phyloP scores from a whole-genome alignment of 495 filamentous ascomycete genomes.

The Tetracladium marchalianum region DNA sequence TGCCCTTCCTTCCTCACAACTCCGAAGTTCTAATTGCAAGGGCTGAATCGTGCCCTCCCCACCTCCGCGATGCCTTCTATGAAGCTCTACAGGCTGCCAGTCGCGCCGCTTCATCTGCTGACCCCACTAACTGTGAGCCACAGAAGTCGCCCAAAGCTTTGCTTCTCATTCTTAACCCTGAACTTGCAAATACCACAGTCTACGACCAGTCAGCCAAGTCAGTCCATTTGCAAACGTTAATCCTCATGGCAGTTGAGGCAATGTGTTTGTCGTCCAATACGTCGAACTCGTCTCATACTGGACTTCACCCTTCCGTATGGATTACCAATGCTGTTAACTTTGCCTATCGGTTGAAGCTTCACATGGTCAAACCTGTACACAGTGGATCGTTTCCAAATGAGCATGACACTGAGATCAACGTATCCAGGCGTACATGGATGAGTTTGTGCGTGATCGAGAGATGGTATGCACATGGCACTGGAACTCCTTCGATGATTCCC shows the following conservation, averaged over 20 bases:
- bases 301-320: slow-evolving; percentile 29
- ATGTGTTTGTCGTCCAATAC: slow-evolving; percentile 28
- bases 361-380: slow-evolving; percentile 22
- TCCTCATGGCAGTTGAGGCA: slow-evolving; percentile 50
- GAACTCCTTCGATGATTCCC: slow-evolving; percentile 44
- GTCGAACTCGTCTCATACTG: slow-evolving; percentile 20
- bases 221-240: slow-evolving; percentile 51
- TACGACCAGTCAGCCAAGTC: slow-evolving; percentile 41
- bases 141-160: slow-evolving; percentile 33
- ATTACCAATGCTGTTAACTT: slow-evolving; percentile 48
- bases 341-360: slow-evolving; percentile 47
- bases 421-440: slow-evolving; percentile 67
- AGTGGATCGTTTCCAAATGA: slow-evolving; percentile 34
- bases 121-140: slow-evolving; percentile 25
- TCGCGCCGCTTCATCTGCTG: slow-evolving; percentile 42
- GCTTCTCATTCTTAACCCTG: slow-evolving; percentile 41
- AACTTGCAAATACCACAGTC: slow-evolving; percentile 32
- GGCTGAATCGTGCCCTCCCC: slow-evolving; percentile 47
- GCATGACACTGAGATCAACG: slow-evolving; percentile 58
- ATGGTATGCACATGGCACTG: slow-evolving; percentile 63
- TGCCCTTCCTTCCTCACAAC: slow-evolving; percentile 62
- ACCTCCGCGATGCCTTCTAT: slow-evolving; percentile 61
- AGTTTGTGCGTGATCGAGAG: slow-evolving; percentile 62
- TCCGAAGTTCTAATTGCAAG: slow-evolving; percentile 52
- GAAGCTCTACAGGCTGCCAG: slow-evolving; percentile 55